Percentiles rank a stretch among this genome's conserved stretches.
Evolutionary conservation across 331 rosid species (phyloP).

Genomic region (Ulmus americana): DNA sequence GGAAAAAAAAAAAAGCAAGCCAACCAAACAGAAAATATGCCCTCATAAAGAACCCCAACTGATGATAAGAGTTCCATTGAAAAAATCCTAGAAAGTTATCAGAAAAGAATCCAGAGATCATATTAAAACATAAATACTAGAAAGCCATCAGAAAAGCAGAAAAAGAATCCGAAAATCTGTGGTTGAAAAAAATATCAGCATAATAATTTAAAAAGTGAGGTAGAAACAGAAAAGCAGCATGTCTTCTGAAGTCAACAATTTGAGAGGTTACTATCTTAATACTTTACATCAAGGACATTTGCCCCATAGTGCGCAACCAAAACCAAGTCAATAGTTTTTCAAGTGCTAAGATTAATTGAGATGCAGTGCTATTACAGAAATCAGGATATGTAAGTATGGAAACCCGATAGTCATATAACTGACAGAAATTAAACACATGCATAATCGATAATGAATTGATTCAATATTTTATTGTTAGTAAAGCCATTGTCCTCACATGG

Average conservation of each 20-base stretch:
- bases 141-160: too few relatives aligned
- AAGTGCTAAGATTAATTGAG: neutral
- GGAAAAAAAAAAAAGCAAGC: too few relatives aligned
- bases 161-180: conserved; percentile 10
- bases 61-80: too few relatives aligned
- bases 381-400: neutral
- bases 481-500: conserved; percentile 55
- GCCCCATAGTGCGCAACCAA: too few relatives aligned
- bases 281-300: conserved; percentile 15
- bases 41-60: too few relatives aligned
- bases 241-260: conserved; percentile 7
- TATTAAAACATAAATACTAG: too few relatives aligned
- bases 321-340: neutral
- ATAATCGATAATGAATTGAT: conserved; percentile 3
- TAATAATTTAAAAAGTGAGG: neutral
- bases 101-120: too few relatives aligned
- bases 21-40: too few relatives aligned
- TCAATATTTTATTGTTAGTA: neutral
- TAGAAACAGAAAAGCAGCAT: conserved; percentile 16
- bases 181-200: conserved; percentile 10
- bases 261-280: neutral
- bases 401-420: neutral
- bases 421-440: conserved; percentile 8
- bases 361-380: neutral
- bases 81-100: too few relatives aligned